Base-by-base conservation (phyloP, 805 yeast species). In the Metschnikowia gelsemii region DNA sequence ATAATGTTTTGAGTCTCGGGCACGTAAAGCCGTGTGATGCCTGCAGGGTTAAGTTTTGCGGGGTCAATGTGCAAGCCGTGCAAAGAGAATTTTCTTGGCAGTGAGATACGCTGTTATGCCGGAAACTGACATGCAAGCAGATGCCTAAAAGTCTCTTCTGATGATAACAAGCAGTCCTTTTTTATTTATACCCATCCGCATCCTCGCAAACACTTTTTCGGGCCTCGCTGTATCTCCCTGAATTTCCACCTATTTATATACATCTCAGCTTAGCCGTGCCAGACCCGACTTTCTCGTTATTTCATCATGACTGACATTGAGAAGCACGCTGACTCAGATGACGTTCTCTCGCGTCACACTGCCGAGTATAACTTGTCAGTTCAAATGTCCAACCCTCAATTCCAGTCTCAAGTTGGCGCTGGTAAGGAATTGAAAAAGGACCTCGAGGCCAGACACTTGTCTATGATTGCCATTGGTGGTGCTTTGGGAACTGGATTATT, bases 381-480 rank as follows among this genome's bases (percentile, higher is more conserved):
- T 40, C 58, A 72, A 14, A 63, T 64, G 58, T 73, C 78, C n/a
- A 63, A 61, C 42, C 78, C 78, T 2, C 54, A 54, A 21, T 47
- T 59, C 22, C 50, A 59, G 17, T 47, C 64, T 5, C 70, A 70
- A 21, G 42, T 50, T 11, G 58, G 56, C 8, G 75, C 69, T 23
- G 78, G 78, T 5, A 75, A 69, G 43, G 57, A 65, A 44, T 65
- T 75, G 50, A 72, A 70, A 43, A 69, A 68, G 21, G 38, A 46
- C 8, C 39, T 52, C 42, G 53, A 49, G 35, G 56, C 84, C 35
- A 61, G 88, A 39, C 88, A 82, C 55, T 72, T 81, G 48, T 73
- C 80, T 42, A 79, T 83, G 84, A 79, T 83, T 56, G 84, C 93
- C 49, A 78, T 87, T 50, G 95, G 93, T 51, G 91, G 93, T 51